Percentiles rank a stretch among this genome's conserved stretches.
phyloP scores from a whole-genome alignment of 345 rosid species.

The Arabidopsis thaliana region DNA sequence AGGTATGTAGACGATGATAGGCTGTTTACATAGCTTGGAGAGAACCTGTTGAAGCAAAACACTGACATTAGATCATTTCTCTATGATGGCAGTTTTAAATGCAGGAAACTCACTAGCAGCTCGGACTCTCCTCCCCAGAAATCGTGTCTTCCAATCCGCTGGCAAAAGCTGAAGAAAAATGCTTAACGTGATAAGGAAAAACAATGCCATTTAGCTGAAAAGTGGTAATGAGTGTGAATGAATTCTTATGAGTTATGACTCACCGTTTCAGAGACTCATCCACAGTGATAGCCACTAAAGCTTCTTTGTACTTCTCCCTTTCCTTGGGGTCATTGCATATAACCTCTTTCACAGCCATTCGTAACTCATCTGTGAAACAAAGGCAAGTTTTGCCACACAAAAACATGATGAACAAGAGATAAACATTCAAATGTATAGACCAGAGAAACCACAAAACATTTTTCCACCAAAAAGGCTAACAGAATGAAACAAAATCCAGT shows the following conservation, averaged over 20 bases:
- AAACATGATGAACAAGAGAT: not conserved
- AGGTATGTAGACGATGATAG: conserved; percentile 76
- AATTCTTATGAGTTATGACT: conserved; percentile 21
- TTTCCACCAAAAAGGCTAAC: not conserved
- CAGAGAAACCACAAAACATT: conserved; percentile 6
- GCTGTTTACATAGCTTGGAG: conserved; percentile 79
- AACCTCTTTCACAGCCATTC: conserved; percentile 89
- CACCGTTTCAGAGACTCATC: conserved; percentile 86
- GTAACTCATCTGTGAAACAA: conserved; percentile 64
- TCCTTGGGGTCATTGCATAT: conserved; percentile 69
- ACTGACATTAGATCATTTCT: not conserved
- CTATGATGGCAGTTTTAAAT: not conserved
- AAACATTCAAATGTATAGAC: not conserved
- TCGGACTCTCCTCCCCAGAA: conserved; percentile 99
- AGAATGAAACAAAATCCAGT: not conserved
- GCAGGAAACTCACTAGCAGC: conserved; percentile 64
- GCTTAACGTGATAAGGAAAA: conserved; percentile 3
- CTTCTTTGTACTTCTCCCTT: conserved; percentile 72
- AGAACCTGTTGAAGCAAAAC: conserved; percentile 61
- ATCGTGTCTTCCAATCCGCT: conserved; percentile 69
- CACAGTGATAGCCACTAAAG: conserved; percentile 74
- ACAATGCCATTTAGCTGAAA: conserved; percentile 4
- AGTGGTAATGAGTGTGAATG: not conserved
- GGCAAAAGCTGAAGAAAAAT: conserved; percentile 65
- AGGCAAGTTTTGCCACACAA: not conserved